Percentiles rank a stretch among this genome's conserved stretches.
These are phyloP conservation scores for Zoysia pacifica DNA, from an alignment of 176 grass and related monocot genomes.

Conservation along the genomic window DNA sequence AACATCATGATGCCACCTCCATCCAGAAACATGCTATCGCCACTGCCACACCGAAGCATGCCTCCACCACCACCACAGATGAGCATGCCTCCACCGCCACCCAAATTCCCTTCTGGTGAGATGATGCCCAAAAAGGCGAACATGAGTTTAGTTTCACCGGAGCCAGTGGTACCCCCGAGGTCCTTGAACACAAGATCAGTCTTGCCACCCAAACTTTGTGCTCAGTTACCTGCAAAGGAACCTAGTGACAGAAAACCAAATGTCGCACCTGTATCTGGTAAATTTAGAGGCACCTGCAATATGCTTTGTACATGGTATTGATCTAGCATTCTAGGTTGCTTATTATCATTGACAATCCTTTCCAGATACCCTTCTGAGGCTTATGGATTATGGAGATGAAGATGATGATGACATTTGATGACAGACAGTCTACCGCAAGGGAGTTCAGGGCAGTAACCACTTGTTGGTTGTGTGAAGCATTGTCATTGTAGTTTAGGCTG, in stretches of 20 bases:
- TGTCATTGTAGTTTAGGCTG: constrained; percentile 7
- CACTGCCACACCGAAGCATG: background rate
- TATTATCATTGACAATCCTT: constrained; percentile 5
- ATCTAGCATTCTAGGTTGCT: constrained; percentile 5
- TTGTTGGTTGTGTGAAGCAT: constrained; percentile 62
- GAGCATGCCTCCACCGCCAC: constrained; percentile 49
- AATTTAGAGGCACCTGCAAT: background rate
- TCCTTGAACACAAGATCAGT: constrained; percentile 23
- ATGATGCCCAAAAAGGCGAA: constrained; percentile 36
- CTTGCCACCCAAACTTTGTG: constrained; percentile 22
- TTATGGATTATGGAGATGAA: constrained; percentile 90
- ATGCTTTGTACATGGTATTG: background rate
- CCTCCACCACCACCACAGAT: constrained; percentile 31
- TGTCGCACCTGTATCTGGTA: constrained; percentile 58
- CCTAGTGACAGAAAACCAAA: constrained; percentile 38
- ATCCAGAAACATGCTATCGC: constrained; percentile 25
- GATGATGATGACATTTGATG: constrained; percentile 47
- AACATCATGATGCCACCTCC: constrained; percentile 36
- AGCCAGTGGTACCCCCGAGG: constrained; percentile 23
- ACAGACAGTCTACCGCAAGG: constrained; percentile 9
- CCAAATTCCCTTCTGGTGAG: constrained; percentile 56
- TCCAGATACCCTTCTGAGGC: constrained; percentile 78
- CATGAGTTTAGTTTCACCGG: constrained; percentile 28
- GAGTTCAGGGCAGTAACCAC: constrained; percentile 42
- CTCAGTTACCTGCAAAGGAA: constrained; percentile 30